phyloP scores from a whole-genome alignment of 2,329 filamentous ascomycete genomes.

The Diaporthe helianthi region DNA sequence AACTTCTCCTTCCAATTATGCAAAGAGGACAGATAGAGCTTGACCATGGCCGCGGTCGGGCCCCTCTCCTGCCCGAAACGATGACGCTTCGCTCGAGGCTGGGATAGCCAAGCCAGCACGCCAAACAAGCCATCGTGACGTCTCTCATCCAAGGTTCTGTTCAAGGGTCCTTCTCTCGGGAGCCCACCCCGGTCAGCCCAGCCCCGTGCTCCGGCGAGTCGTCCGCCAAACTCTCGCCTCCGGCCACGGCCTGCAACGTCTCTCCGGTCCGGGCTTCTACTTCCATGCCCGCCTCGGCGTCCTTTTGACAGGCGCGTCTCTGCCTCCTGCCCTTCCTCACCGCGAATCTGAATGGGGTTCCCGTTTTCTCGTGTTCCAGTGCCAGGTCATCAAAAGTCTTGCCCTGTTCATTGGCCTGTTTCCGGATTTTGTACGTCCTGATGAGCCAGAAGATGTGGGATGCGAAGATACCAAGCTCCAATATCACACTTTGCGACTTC shows the following conservation, averaged over 20 bases:
- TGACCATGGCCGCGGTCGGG: neutral
- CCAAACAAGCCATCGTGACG: neutral
- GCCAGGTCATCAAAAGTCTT: conserved; percentile 63
- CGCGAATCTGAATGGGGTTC: conserved; percentile 46
- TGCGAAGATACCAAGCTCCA: conserved; percentile 66
- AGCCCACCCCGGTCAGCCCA: neutral
- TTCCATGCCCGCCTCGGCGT: conserved; percentile 1
- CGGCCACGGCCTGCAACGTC: neutral
- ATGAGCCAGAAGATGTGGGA: conserved; percentile 66
- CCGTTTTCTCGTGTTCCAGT: conserved; percentile 44
- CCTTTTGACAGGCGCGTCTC: neutral
- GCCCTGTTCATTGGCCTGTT: conserved; percentile 57
- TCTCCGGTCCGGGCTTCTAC: neutral
- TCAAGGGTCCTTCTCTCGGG: conserved; percentile 10
- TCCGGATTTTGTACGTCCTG: conserved; percentile 59
- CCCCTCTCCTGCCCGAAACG: conserved; percentile 9
- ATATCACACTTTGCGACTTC: conserved; percentile 50
- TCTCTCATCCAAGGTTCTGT: neutral
- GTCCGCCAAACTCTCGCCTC: neutral
- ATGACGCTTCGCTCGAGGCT: neutral
- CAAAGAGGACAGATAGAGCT: neutral
- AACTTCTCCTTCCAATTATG: neutral
- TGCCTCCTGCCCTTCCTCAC: conserved; percentile 41
- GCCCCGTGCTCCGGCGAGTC: neutral
- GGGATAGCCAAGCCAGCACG: neutral